These are phyloP conservation scores for Cladosporium cucumerinum DNA, from an alignment of 2,329 filamentous ascomycete genomes.

Conservation along the genomic window DNA sequence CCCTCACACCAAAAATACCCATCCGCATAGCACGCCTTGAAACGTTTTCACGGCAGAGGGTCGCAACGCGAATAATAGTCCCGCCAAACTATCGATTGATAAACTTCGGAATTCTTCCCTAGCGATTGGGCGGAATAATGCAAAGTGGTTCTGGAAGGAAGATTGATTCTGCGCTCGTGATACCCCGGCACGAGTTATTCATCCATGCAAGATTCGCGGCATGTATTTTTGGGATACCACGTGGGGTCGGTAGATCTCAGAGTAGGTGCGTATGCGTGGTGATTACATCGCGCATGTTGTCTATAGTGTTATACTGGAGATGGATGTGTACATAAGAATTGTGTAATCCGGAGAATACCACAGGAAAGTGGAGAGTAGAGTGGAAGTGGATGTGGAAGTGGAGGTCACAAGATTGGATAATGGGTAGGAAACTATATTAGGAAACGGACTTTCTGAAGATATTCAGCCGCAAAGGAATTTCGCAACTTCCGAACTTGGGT, in stretches of 20 bases:
- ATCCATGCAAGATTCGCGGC: neutral
- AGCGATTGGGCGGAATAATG: neutral
- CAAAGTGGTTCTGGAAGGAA: neutral
- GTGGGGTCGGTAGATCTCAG: neutral
- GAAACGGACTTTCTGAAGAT: neutral
- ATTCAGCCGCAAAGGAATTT: neutral
- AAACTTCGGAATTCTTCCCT: neutral
- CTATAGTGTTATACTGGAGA: neutral
- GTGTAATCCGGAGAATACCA: neutral
- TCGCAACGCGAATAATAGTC: neutral
- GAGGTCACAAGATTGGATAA: neutral
- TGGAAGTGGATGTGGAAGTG: neutral
- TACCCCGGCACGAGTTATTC: neutral
- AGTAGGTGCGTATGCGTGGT: neutral
- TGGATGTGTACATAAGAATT: neutral
- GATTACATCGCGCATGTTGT: neutral
- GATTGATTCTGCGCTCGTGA: neutral
- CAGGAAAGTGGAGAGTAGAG: neutral
- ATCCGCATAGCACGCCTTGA: neutral
- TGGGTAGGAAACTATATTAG: neutral
- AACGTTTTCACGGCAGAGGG: neutral
- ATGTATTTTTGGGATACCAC: neutral
- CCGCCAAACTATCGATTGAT: neutral
- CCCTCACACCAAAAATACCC: neutral
- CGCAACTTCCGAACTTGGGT: neutral